A percentile compares a stretch with the other conserved stretches of the same genome.
phyloP scores from a whole-genome alignment of 345 rosid genomes.

The Excoecaria agallocha region DNA sequence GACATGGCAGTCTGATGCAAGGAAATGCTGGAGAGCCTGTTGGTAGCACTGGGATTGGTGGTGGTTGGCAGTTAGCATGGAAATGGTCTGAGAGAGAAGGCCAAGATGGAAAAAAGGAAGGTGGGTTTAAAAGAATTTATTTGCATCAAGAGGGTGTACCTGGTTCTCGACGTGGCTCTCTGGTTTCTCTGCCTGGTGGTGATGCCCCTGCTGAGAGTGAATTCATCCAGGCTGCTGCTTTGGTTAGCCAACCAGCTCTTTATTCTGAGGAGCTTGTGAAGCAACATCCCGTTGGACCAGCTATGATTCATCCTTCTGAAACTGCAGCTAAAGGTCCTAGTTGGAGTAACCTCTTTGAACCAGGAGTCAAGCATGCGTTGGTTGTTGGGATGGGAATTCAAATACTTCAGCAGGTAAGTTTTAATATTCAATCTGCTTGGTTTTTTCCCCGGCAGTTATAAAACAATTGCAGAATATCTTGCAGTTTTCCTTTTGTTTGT shows the following conservation, averaged over 20 bases:
- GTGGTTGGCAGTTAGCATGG: constrained; percentile 99
- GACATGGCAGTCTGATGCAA: constrained; percentile 59
- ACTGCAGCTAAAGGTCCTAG: constrained; percentile 46
- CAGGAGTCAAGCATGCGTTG: constrained; percentile 92
- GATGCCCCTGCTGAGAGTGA: constrained; percentile 54
- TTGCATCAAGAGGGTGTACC: constrained; percentile 71
- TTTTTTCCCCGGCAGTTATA: background rate
- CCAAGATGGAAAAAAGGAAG: constrained; percentile 71
- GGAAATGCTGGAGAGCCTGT: constrained; percentile 53
- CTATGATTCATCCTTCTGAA: constrained; percentile 88
- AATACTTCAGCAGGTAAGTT: constrained; percentile 91
- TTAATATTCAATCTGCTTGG: background rate
- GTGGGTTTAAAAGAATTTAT: constrained; percentile 77
- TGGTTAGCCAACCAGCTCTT: constrained; percentile 91
- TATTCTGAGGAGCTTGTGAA: constrained; percentile 61
- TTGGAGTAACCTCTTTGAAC: constrained; percentile 86
- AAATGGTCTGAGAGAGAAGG: constrained; percentile 79
- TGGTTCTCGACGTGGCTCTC: constrained; percentile 67
- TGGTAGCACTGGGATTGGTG: constrained; percentile 73
- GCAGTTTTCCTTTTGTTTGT: background rate
- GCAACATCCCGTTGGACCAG: constrained; percentile 71
- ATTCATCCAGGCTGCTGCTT: constrained; percentile 73
- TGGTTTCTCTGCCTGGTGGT: constrained; percentile 57
- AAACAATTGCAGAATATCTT: background rate
- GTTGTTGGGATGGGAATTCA: constrained; percentile 89